Conservation (phyloP, 2,329 filamentous ascomycete species). For the Coleophoma cylindrospora region DNA sequence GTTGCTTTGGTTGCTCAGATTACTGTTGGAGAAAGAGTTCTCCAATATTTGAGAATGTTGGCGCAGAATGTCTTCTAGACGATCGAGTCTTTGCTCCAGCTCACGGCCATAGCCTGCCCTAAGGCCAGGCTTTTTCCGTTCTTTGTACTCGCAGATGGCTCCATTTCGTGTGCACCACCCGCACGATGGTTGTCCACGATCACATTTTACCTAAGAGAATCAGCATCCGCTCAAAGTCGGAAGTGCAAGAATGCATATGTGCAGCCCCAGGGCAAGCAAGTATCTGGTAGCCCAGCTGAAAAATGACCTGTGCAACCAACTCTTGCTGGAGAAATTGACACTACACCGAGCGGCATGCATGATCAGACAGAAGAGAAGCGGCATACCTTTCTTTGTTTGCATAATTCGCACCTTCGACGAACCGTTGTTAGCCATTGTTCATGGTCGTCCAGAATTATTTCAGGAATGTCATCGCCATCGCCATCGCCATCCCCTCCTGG, state of each 20-base stretch:
- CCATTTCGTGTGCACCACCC: slow-evolving; percentile 64
- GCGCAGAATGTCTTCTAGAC: slow-evolving; percentile 61
- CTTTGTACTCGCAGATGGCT: slow-evolving; percentile 61
- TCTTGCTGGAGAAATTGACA: too few relatives aligned
- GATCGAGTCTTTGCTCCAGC: slow-evolving; percentile 66
- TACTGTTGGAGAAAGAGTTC: slow-evolving; percentile 38
- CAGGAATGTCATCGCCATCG: slow-evolving; percentile 11
- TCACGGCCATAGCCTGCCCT: slow-evolving; percentile 65
- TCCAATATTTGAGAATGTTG: slow-evolving; percentile 64
- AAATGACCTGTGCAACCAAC: too few relatives aligned
- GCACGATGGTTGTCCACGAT: slow-evolving; percentile 68
- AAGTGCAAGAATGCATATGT: slow-evolving; percentile 2
- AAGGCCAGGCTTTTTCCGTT: slow-evolving; percentile 62
- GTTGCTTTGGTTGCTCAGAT: slow-evolving; percentile 27
- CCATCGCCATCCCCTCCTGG: slow-evolving; percentile 1
- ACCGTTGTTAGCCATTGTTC: slow-evolving; percentile 22
- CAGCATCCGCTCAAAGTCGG: slow-evolving; percentile 9
- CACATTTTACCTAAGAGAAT: slow-evolving; percentile 59
- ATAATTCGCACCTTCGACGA: slow-evolving; percentile 62
- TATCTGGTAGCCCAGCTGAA: too few relatives aligned
- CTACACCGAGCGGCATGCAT: not conserved
- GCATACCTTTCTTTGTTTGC: slow-evolving; percentile 73
- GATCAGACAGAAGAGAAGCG: not conserved
- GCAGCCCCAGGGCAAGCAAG: not conserved
- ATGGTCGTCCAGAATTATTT: slow-evolving; percentile 13